Conservation (phyloP, 2,329 filamentous ascomycete species). For the Thielaviopsis ethacetica region DNA sequence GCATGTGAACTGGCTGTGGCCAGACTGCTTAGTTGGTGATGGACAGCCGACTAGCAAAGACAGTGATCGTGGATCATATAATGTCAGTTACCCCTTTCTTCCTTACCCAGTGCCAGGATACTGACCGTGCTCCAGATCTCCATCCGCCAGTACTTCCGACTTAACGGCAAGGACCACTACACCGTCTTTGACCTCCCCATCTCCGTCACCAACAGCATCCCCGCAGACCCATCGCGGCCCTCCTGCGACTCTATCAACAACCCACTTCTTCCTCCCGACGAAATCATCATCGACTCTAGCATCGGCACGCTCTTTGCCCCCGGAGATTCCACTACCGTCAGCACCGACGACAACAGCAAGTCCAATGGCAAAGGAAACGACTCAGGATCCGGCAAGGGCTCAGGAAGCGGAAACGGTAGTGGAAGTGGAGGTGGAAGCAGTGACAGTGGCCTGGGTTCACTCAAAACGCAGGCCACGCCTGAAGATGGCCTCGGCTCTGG, state of each 20-base stretch:
- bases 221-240: slow-evolving; percentile 22
- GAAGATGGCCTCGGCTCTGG: slow-evolving; percentile 21
- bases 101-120: background rate
- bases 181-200: slow-evolving; percentile 58
- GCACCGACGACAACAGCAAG: background rate
- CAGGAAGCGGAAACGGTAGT: slow-evolving; percentile 4
- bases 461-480: slow-evolving; percentile 17
- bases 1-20: slow-evolving; percentile 58
- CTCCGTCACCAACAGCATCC: slow-evolving; percentile 48
- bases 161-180: slow-evolving; percentile 48
- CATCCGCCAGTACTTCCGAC: slow-evolving; percentile 52
- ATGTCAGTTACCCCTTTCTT: slow-evolving; percentile 26
- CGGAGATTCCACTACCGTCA: slow-evolving; percentile 30
- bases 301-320: slow-evolving; percentile 35
- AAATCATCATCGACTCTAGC: slow-evolving; percentile 20
- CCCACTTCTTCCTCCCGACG: slow-evolving; percentile 28
- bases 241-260: slow-evolving; percentile 36
- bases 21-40: slow-evolving; percentile 48
- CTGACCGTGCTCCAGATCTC: slow-evolving; percentile 34
- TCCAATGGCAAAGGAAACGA: slow-evolving; percentile 1
- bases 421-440: slow-evolving; percentile 14
- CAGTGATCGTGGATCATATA: slow-evolving; percentile 45
- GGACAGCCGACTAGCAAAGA: slow-evolving; percentile 28
- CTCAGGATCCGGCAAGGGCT: slow-evolving; percentile 17
- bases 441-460: slow-evolving; percentile 16